Evolutionary conservation across 805 yeast genomes (phyloP).

Genomic region (Vanderwaltozyma verrucispora): DNA sequence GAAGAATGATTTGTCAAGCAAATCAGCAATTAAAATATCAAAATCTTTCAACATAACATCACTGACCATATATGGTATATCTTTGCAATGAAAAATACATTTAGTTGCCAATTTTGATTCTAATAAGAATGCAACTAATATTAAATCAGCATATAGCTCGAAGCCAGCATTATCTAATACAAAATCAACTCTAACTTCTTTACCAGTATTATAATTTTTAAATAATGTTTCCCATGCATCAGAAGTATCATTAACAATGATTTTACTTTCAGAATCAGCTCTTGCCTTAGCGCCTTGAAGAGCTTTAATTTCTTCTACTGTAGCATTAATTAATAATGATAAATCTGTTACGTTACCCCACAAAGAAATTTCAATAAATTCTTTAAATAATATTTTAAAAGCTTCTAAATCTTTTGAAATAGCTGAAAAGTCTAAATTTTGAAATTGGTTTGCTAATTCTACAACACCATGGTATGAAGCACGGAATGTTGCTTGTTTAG

Average conservation of each 20-base stretch:
- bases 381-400: slow-evolving; percentile 55
- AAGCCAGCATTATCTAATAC: slow-evolving; percentile 92
- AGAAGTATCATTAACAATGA: slow-evolving; percentile 65
- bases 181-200: slow-evolving; percentile 54
- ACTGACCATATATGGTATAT: slow-evolving; percentile 95
- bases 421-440: slow-evolving; percentile 28
- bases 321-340: slow-evolving; percentile 79
- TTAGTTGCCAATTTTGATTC: slow-evolving; percentile 56
- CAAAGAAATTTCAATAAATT: slow-evolving; percentile 75
- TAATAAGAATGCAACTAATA: slow-evolving; percentile 53
- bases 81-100: slow-evolving; percentile 77
- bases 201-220: slow-evolving; percentile 1
- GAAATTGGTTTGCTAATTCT: slow-evolving; percentile 65
- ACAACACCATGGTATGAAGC: slow-evolving; percentile 69
- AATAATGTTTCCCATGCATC: slow-evolving; percentile 50
- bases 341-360: slow-evolving; percentile 99
- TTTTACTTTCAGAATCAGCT: slow-evolving; percentile 67
- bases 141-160: slow-evolving; percentile 81
- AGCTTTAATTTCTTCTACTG: slow-evolving; percentile 79
- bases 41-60: slow-evolving; percentile 87
- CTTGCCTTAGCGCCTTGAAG: slow-evolving; percentile 87
- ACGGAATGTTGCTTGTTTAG: slow-evolving; percentile 65
- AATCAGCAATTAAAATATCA: slow-evolving; percentile 43
- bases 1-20: slow-evolving; percentile 44
- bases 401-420: slow-evolving; percentile 30